Conservation (phyloP, 441 rosid species). For the Adansonia gregorii region DNA sequence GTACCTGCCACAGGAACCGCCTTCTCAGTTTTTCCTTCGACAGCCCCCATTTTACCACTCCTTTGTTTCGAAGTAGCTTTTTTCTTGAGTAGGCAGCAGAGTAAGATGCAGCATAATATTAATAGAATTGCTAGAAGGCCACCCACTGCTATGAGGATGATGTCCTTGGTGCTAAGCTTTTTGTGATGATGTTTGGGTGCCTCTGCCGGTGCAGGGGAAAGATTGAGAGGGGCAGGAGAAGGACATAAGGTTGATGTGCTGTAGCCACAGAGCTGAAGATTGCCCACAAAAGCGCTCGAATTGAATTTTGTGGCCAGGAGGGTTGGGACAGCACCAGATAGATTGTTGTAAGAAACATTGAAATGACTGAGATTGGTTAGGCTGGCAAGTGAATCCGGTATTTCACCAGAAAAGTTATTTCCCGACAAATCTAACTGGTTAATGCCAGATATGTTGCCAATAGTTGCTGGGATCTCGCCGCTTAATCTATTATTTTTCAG, state of each 20-base stretch:
- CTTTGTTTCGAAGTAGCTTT: slow-evolving; percentile 49
- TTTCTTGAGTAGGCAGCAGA: slow-evolving; percentile 58
- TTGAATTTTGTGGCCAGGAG: slow-evolving; percentile 57
- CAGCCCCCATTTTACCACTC: slow-evolving; percentile 37
- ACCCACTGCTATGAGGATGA: slow-evolving; percentile 64
- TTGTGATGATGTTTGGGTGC: slow-evolving; percentile 42
- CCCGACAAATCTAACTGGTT: slow-evolving; percentile 55
- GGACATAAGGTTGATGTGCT: slow-evolving; percentile 51
- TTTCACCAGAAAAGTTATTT: slow-evolving; percentile 57
- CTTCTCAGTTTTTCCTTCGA: slow-evolving; percentile 39
- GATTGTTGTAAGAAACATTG: slow-evolving; percentile 67
- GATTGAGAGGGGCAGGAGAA: slow-evolving; percentile 39
- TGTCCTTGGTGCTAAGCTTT: slow-evolving; percentile 56
- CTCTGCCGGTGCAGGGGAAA: slow-evolving; percentile 47
- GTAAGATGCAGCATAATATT: slow-evolving; percentile 53
- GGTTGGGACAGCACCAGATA: slow-evolving; percentile 63
- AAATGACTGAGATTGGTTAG: slow-evolving; percentile 53
- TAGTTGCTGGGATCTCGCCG: slow-evolving; percentile 51
- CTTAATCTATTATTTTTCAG: slow-evolving; percentile 54
- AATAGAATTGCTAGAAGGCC: slow-evolving; percentile 55
- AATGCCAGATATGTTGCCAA: slow-evolving; percentile 53
- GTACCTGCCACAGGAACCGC: slow-evolving; percentile 37
- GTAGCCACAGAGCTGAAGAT: slow-evolving; percentile 71
- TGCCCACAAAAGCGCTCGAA: slow-evolving; percentile 65
- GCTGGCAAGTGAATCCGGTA: slow-evolving; percentile 48